Percentiles rank a stretch among this genome's conserved stretches.
phyloP scores from a whole-genome alignment of 768 basidiomycete species.

The Crepidotus variabilis region DNA sequence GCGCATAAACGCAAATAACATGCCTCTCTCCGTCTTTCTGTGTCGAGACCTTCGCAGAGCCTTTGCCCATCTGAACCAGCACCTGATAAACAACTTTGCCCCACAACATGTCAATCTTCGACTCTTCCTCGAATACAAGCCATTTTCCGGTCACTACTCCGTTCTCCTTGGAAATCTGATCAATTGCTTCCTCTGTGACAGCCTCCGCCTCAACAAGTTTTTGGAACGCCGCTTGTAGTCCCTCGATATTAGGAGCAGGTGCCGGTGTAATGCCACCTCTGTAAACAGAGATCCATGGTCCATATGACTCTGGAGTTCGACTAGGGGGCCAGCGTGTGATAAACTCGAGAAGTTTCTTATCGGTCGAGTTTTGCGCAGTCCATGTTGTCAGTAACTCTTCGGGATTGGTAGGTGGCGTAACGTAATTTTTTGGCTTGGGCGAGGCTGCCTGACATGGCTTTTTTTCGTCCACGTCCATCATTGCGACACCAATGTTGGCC shows the following conservation, averaged over 20 bases:
- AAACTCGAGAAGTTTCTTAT: slow-evolving; percentile 22
- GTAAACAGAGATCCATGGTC: slow-evolving; percentile 32
- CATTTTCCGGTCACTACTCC: slow-evolving; percentile 32
- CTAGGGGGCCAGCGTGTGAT: slow-evolving; percentile 35
- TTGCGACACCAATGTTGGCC: not conserved
- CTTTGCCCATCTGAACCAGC: slow-evolving; percentile 20
- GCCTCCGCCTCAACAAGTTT: slow-evolving; percentile 17
- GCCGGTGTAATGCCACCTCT: slow-evolving; percentile 16
- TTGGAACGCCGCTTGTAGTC: slow-evolving; percentile 14
- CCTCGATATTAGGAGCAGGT: slow-evolving; percentile 10
- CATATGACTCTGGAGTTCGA: slow-evolving; percentile 25
- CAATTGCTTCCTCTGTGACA: slow-evolving; percentile 28
- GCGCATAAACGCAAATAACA: slow-evolving; percentile 29
- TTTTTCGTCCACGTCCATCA: slow-evolving; percentile 13
- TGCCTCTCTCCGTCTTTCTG: slow-evolving; percentile 28
- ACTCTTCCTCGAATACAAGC: slow-evolving; percentile 30
- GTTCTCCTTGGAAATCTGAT: slow-evolving; percentile 29
- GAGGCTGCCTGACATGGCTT: not conserved
- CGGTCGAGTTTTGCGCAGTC: slow-evolving; percentile 21
- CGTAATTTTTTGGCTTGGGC: slow-evolving; percentile 10
- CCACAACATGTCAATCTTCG: slow-evolving; percentile 32
- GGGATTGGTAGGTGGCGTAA: slow-evolving; percentile 12
- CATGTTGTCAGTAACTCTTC: slow-evolving; percentile 16
- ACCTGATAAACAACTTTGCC: slow-evolving; percentile 26
- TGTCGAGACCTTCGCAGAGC: slow-evolving; percentile 34